Evolutionary conservation across 192 early-diverging fungal species (phyloP), one percentile per base, ranked within the genome.

Genomic region (Phlyctochytrium bullatum): DNA sequence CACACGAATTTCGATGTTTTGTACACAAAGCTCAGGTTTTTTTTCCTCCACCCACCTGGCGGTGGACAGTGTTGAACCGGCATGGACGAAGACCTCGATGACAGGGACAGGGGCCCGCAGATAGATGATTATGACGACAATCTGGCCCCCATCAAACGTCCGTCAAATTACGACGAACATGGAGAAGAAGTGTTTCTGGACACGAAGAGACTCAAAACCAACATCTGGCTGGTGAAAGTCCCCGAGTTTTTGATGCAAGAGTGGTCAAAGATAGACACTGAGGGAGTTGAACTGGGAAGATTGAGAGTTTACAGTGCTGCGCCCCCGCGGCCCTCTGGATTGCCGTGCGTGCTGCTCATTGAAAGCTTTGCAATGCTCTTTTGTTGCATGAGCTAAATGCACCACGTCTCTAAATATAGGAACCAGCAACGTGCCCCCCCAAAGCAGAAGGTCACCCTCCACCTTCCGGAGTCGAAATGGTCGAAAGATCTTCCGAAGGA

Each of bases 161-260:
- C 34, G 34, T 62, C 61, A 25, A 62, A 62, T 24, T 14, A 23
- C 6, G 50, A 62, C 27, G 54, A 57, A 57, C 16, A 57, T 57
- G 54, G 54, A 6, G 27, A 57, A 6, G 54, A 57, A 25, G 27
- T 57, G 12, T 57, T 57, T 57, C 27, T 57, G 54, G 54, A 57
- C 54, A 57, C 54, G 14, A 57, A 57, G 54, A 14, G 27, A 14
- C 20, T 28, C 20, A 57, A 57, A 25, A 57, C 54, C 4, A 57
- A 27, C 27, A 25, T 57, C 23, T 96, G 94, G 94, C 83, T 96
- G 6, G 93, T 96, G 30, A 98, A 98, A 71, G 88, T 97, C n/a
- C 94, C 94, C 2, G 81, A 80, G 54, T 95, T 95, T 67, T 67
- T 97, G 61, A 91, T 92, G 0, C 86, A 93, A 2, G 86, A 86